Evolutionary conservation across 2,329 filamentous ascomycete species (phyloP).

Genomic region (Claviceps maximensis): DNA sequence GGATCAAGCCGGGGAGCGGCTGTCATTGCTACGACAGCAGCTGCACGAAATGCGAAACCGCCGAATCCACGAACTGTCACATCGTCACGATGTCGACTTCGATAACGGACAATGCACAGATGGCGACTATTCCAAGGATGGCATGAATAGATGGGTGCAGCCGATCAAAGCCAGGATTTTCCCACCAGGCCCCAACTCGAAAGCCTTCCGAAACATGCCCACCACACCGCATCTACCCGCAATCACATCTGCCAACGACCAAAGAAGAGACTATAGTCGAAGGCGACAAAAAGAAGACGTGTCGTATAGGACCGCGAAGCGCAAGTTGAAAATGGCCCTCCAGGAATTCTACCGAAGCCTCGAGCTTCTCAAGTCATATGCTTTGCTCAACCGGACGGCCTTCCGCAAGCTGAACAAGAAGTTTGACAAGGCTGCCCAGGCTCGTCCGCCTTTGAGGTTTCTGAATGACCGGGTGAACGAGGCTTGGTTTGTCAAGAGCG

Average conservation of each 20-base stretch:
- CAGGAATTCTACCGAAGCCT: conserved; percentile 89
- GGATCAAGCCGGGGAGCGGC: conserved; percentile 61
- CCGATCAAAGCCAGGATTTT: conserved; percentile 42
- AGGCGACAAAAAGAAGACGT: conserved; percentile 41
- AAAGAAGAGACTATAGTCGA: conserved; percentile 37
- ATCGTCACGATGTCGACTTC: conserved; percentile 22
- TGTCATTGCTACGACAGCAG: conserved; percentile 63
- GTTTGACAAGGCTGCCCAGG: conserved; percentile 82
- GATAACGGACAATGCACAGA: conserved; percentile 10
- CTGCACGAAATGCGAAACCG: conserved; percentile 86
- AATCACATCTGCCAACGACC: conserved; percentile 16
- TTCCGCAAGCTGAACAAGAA: conserved; percentile 99
- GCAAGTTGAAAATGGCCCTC: conserved; percentile 79
- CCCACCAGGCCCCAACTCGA: conserved; percentile 46
- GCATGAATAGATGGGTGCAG: conserved; percentile 30
- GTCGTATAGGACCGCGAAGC: conserved; percentile 75
- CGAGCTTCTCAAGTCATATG: conserved; percentile 84
- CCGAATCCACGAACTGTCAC: conserved; percentile 57
- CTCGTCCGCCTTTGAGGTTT: conserved; percentile 64
- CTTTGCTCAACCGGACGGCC: conserved; percentile 77
- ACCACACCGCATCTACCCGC: conserved; percentile 31
- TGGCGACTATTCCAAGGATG: conserved; percentile 16
- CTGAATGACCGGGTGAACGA: conserved; percentile 86
- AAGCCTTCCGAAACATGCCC: conserved; percentile 42
- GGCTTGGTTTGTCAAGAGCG: conserved; percentile 83